Evolutionary conservation across 1,139 yeast species (phyloP), one percentile per base, ranked within the genome.

Genomic region (Yamadazyma conglobata): DNA sequence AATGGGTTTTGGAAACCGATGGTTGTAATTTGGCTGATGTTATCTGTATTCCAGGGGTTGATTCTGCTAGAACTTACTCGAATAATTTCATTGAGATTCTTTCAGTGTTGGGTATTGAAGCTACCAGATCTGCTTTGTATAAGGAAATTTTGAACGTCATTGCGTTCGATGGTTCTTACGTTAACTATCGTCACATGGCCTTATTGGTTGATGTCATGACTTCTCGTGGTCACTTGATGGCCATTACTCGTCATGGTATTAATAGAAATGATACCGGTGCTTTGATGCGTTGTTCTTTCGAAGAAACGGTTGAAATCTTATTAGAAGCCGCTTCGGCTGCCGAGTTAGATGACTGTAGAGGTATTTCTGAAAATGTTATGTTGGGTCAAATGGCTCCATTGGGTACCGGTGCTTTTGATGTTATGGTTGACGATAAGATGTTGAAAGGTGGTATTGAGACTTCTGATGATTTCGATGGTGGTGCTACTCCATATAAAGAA

Each of bases 101-200:
- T 59, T 84, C 89, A 34, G 98, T 91, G 11, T 70, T 93, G 50
- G 99, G 99, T 71, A 93, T 93, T 54, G 99, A 93, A 59, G 99
- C 99, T 25, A 94, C 98, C 19, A 80, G 98, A 60, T 77, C 91
- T 34, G 95, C 98, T 1, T 70, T 93, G 50, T 91, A 79, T 67
- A 83, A 81, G 55, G 98, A 93, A 66, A 87, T 93, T 51, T 78
- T 86, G 64, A 91, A 91, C 52, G 98, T 93, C 49, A 87, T 93
- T 74, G 96, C 97, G 3, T 93, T 94, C 52, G 98, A 91, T 73
- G 98, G 98, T 83, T 89, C 98, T 19, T 91, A 91, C 55, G 99
- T 93, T 43, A 93, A 93, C 60, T 93, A 93, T 64, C 84, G 99
- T 65, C 99, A 93, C 54, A 83, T 91, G 91, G 96, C 98, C 2